Conservation (phyloP, 371 early-diverging fungal species). For the Homolaphlyctis polyrhiza region DNA sequence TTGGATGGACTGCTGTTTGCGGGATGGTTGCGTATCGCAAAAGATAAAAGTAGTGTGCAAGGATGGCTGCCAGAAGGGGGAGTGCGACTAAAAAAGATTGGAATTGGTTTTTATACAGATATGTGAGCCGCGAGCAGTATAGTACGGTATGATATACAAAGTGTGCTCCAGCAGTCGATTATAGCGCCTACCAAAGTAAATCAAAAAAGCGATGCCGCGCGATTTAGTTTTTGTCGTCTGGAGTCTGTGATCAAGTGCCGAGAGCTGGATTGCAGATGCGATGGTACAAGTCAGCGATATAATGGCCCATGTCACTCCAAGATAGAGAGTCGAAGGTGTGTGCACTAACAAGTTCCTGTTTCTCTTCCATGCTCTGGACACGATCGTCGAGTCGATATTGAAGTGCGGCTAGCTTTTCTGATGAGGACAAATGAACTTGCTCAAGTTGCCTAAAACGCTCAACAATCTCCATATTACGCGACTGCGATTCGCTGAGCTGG, state of each 20-base stretch:
- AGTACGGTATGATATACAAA: not conserved
- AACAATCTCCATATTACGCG: not conserved
- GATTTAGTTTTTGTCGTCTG: not conserved
- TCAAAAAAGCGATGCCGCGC: not conserved
- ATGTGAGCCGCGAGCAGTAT: not conserved
- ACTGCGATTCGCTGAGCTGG: not conserved
- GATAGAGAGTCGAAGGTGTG: not conserved
- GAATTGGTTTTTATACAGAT: too few relatives aligned
- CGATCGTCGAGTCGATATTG: conserved; percentile 1
- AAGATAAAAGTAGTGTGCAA: not conserved
- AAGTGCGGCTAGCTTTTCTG: not conserved
- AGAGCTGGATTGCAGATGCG: not conserved
- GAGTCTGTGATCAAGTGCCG: not conserved
- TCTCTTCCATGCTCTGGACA: not conserved
- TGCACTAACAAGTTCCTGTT: not conserved
- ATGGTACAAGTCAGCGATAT: not conserved
- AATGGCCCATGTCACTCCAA: not conserved
- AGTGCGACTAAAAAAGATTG: not conserved
- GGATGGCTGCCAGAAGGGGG: not conserved
- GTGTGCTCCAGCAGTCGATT: not conserved
- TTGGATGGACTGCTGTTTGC: too few relatives aligned
- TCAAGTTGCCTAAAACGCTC: not conserved
- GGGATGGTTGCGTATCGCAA: not conserved
- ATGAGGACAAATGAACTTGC: not conserved
- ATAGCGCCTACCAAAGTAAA: not conserved